Evolutionary conservation across 1,284 basidiomycete species (phyloP).

Genomic region (Moniliophthora roreri): DNA sequence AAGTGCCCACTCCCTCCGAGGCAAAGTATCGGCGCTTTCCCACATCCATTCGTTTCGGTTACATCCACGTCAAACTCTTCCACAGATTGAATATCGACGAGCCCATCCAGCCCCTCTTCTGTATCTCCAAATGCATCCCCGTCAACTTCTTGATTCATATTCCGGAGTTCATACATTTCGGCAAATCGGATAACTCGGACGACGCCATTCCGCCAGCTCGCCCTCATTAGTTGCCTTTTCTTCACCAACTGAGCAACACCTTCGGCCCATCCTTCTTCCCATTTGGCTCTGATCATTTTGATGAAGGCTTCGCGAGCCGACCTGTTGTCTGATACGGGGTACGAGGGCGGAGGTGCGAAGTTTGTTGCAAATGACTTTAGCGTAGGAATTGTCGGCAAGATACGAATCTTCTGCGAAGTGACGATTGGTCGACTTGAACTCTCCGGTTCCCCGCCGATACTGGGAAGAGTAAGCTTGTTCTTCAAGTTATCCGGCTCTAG

Average conservation of each 20-base stretch:
- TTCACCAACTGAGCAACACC: slow-evolving; percentile 48
- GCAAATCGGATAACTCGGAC: slow-evolving; percentile 41
- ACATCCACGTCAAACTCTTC: slow-evolving; percentile 33
- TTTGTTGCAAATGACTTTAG: slow-evolving; percentile 41
- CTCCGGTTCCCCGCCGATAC: not conserved
- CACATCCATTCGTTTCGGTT: slow-evolving; percentile 13
- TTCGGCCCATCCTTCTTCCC: slow-evolving; percentile 59
- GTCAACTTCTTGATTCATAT: slow-evolving; percentile 17
- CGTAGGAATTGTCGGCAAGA: slow-evolving; percentile 41
- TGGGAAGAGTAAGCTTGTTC: not conserved
- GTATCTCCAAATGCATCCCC: slow-evolving; percentile 23
- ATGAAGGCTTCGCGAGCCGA: slow-evolving; percentile 25
- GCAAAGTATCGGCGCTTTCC: slow-evolving; percentile 43
- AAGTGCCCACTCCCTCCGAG: slow-evolving; percentile 35
- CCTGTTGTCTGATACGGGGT: not conserved
- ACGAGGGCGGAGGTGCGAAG: slow-evolving; percentile 13
- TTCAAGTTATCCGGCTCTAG: slow-evolving; percentile 4
- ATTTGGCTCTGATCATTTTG: slow-evolving; percentile 41
- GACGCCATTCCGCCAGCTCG: slow-evolving; percentile 44
- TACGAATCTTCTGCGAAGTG: slow-evolving; percentile 31
- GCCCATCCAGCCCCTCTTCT: slow-evolving; percentile 41
- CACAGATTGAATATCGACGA: slow-evolving; percentile 39
- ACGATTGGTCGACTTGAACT: not conserved
- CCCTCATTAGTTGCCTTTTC: slow-evolving; percentile 39
- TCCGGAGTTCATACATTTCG: slow-evolving; percentile 21